Conservation (phyloP, 2,329 filamentous ascomycete species). For the Phyllosticta capitalensis region DNA sequence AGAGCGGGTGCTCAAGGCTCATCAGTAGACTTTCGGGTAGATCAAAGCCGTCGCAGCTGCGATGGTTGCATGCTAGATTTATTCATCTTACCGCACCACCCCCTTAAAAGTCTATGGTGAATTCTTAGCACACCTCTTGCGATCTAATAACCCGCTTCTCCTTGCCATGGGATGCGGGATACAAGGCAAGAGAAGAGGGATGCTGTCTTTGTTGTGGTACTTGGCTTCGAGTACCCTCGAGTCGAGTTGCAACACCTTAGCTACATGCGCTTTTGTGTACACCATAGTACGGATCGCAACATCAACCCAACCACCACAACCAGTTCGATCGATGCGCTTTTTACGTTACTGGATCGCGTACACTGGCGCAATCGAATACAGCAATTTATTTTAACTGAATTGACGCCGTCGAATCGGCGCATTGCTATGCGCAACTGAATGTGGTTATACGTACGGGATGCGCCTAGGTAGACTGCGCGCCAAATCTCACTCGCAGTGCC, state of each 20-base stretch:
- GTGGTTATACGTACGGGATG: too few species aligned
- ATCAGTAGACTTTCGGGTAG: constrained; percentile 10
- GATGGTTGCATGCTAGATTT: not conserved
- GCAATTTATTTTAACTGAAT: not conserved
- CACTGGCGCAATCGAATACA: not conserved
- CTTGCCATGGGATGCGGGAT: constrained; percentile 50
- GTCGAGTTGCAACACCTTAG: not conserved
- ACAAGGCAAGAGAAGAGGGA: constrained; percentile 37
- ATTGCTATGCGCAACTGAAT: not conserved
- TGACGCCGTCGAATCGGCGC: not conserved
- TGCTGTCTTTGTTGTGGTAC: not conserved
- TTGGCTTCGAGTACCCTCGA: not conserved
- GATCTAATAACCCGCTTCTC: constrained; percentile 59
- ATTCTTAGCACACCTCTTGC: constrained; percentile 44
- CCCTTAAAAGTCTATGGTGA: not conserved
- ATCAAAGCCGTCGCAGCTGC: not conserved
- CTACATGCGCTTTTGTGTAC: not conserved
- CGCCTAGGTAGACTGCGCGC: too few species aligned
- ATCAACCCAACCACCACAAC: not conserved
- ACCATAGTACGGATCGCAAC: not conserved
- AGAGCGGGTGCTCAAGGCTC: constrained; percentile 22
- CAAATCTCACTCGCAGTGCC: too few species aligned
- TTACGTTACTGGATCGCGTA: not conserved
- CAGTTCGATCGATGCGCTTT: not conserved
- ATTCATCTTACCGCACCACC: not conserved